Percentiles rank a stretch among this genome's conserved stretches.
Evolutionary conservation across 768 basidiomycete genomes (phyloP).

Genomic region (Pulveroboletus sp.): DNA sequence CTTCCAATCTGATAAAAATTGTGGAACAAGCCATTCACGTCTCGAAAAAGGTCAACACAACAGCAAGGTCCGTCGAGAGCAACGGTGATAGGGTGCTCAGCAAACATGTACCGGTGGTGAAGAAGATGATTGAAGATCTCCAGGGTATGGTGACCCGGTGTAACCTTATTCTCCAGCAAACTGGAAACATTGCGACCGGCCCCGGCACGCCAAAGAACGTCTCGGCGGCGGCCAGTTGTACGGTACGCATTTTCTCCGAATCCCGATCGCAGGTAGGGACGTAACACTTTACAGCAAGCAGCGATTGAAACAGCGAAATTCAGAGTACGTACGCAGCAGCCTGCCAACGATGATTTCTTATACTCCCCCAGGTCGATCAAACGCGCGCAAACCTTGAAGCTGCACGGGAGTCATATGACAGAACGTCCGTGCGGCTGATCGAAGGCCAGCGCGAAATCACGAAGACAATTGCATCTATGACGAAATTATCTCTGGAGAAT

Average conservation of each 20-base stretch:
- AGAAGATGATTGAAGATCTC: slow-evolving; percentile 13
- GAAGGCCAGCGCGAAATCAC: slow-evolving; percentile 18
- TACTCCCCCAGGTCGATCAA: slow-evolving; percentile 15
- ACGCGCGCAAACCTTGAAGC: slow-evolving; percentile 20
- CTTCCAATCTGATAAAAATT: too few relatives aligned
- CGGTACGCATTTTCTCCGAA: not conserved
- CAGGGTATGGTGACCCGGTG: slow-evolving; percentile 17
- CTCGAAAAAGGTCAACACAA: too few relatives aligned
- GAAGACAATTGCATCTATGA: slow-evolving; percentile 18
- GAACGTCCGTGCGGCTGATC: slow-evolving; percentile 10
- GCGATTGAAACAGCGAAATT: slow-evolving; percentile 12
- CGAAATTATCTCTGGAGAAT: slow-evolving; percentile 18
- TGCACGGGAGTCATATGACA: slow-evolving; percentile 15
- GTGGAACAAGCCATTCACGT: too few relatives aligned
- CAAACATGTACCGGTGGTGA: slow-evolving; percentile 5
- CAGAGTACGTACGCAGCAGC: not conserved
- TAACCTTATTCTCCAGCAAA: slow-evolving; percentile 18
- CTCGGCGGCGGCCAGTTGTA: not conserved
- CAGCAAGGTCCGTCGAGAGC: too few relatives aligned
- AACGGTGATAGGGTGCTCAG: not conserved
- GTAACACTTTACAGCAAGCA: slow-evolving; percentile 3
- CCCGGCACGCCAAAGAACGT: slow-evolving; percentile 16
- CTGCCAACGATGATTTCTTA: not conserved
- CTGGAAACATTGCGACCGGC: slow-evolving; percentile 11
- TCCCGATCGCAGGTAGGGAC: not conserved